Evolutionary conservation across 805 yeast species (phyloP).

Genomic region (Candida sithepensis): DNA sequence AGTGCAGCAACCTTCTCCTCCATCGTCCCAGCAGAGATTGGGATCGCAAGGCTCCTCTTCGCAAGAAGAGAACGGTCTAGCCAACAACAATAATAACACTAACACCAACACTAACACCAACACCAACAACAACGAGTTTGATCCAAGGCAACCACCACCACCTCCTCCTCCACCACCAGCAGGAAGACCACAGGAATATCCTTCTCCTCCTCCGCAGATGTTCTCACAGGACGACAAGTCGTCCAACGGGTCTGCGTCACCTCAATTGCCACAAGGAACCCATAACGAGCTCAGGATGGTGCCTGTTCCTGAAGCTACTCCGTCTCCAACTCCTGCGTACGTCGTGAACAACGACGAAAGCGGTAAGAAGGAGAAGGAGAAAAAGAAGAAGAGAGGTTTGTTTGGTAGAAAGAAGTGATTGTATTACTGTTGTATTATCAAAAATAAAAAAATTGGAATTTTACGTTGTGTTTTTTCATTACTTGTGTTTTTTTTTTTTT

Average conservation of each 20-base stretch:
- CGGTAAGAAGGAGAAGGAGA: conserved; percentile 29
- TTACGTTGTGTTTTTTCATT: too few relatives aligned
- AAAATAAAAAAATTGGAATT: too few relatives aligned
- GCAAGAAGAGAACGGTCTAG: neutral
- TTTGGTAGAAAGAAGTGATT: conserved; percentile 65
- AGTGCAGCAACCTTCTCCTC: neutral
- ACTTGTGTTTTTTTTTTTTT: too few relatives aligned
- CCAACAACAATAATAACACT: neutral
- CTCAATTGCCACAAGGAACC: neutral
- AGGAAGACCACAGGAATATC: conserved; percentile 7
- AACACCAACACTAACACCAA: too few relatives aligned
- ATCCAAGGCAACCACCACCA: neutral
- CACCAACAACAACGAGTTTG: neutral
- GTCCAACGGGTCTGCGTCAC: neutral
- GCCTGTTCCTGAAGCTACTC: conserved; percentile 28
- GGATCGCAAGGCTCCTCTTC: neutral
- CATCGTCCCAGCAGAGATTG: neutral
- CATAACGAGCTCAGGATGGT: neutral
- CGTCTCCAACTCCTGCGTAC: conserved; percentile 45
- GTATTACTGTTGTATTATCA: too few relatives aligned
- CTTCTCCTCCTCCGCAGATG: neutral
- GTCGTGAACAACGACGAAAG: conserved; percentile 42
- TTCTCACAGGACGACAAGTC: neutral
- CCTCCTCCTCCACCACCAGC: neutral
- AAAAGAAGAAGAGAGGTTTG: conserved; percentile 60